A percentile compares a stretch with the other conserved stretches of the same genome.
Evolutionary conservation across 345 rosid species (phyloP).

Genomic region (Arabidopsis suecica): DNA sequence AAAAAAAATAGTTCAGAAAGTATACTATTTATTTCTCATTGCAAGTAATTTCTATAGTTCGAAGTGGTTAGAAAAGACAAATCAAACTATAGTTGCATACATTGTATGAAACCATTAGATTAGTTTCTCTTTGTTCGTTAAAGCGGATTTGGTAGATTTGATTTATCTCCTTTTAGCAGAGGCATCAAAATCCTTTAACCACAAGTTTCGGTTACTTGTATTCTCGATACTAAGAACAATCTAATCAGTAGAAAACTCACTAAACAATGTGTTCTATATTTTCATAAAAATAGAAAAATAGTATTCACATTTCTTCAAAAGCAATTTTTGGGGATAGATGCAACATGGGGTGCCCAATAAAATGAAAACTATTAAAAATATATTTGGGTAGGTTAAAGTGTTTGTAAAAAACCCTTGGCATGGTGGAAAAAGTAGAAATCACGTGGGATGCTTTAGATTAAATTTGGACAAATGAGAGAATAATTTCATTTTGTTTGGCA

Average conservation of each 20-base stretch:
- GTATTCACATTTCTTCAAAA: constrained; percentile 15
- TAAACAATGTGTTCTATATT: constrained; percentile 3
- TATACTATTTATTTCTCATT: background rate
- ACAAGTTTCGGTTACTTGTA: constrained; percentile 22
- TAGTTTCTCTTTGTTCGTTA: constrained; percentile 26
- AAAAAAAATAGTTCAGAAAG: background rate
- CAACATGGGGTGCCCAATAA: constrained; percentile 35
- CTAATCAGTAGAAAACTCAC: constrained; percentile 30
- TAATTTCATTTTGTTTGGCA: constrained; percentile 14
- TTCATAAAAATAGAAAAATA: background rate
- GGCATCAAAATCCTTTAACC: constrained; percentile 36
- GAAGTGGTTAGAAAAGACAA: constrained; percentile 31
- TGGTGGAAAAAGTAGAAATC: constrained; percentile 49
- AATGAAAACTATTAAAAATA: background rate
- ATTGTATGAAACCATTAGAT: constrained; percentile 16
- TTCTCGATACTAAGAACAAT: constrained; percentile 20
- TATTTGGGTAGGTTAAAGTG: constrained; percentile 6
- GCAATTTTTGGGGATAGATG: constrained; percentile 44
- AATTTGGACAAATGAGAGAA: constrained; percentile 29
- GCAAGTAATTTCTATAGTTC: constrained; percentile 5
- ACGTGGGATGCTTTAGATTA: constrained; percentile 56
- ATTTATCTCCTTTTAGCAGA: constrained; percentile 32
- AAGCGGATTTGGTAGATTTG: constrained; percentile 24
- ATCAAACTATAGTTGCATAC: constrained; percentile 20
- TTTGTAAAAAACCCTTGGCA: constrained; percentile 27